Percentiles rank a stretch among this genome's conserved stretches.
These are phyloP conservation scores for Cyanodermella asteris DNA, from an alignment of 2,329 filamentous ascomycete genomes.

Conservation along the genomic window DNA sequence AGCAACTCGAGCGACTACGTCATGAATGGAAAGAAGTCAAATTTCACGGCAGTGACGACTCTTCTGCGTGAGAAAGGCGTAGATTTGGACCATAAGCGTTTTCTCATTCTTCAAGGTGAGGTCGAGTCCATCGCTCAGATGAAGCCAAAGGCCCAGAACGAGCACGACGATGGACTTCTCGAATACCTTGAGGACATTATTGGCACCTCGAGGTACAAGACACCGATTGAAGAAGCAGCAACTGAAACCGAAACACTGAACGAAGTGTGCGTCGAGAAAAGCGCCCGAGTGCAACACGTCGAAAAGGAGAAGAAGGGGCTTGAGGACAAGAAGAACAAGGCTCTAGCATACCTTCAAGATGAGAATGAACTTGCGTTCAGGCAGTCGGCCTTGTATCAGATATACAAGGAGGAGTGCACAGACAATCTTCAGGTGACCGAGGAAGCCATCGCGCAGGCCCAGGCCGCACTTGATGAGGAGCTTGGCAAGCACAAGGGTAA, in stretches of 20 bases:
- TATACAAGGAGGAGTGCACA: constrained; percentile 70
- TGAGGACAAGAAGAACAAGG: constrained; percentile 93
- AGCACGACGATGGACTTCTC: constrained; percentile 86
- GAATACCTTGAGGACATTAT: constrained; percentile 98
- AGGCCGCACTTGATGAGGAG: constrained; percentile 66
- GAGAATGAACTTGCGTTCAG: constrained; percentile 85
- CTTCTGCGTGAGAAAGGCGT: constrained; percentile 73
- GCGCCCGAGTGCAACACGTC: constrained; percentile 81
- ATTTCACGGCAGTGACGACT: constrained; percentile 77
- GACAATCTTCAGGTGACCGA: constrained; percentile 77
- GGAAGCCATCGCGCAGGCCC: constrained; percentile 79
- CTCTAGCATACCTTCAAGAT: constrained; percentile 66
- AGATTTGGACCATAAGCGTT: constrained; percentile 93
- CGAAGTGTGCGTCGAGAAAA: constrained; percentile 89
- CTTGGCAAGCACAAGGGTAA: constrained; percentile 79
- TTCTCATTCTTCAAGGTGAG: constrained; percentile 89
- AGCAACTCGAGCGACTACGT: constrained; percentile 98
- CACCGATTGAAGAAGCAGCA: constrained; percentile 84
- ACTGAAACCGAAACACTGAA: constrained; percentile 79
- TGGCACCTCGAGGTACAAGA: constrained; percentile 94
- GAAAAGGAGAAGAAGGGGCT: constrained; percentile 88
- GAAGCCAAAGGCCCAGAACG: constrained; percentile 87
- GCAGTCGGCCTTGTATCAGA: constrained; percentile 77
- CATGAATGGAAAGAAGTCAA: constrained; percentile 74
- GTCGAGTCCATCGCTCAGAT: constrained; percentile 98